Evolutionary conservation across 306 rosid species (phyloP), one percentile per base, ranked within the genome.

Genomic region (Gastrolobium bilobum): DNA sequence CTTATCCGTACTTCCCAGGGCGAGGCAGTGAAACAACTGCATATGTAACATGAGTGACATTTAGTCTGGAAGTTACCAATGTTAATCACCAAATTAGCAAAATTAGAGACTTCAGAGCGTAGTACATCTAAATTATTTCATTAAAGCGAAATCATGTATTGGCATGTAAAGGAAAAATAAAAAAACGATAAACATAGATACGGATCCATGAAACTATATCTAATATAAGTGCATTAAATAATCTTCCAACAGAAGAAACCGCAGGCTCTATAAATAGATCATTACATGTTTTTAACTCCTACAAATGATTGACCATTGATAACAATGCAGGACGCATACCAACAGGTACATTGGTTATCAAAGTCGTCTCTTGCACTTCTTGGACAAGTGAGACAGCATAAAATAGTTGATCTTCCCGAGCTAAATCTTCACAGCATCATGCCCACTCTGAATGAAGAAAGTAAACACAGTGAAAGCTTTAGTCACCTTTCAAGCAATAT

Each of bases 311-410:
- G 61, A 69, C 20, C 50, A 46, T 67, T 75, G 80, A 72, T 66
- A 81, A 81, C 85, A 83, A 73, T 79, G 97, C 97, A 86, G 96
- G 97, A 90, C 92, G 97, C 92, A 69, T 77, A 83, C 93, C 94
- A 90, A 86, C 90, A 79, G 60, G 91, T 13, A n/a, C 78, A 78
- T 85, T 92, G 97, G 88, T 72, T 68, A 53, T 61, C 84, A 68
- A 50, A 66, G 62, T 48, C 97, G 89, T 90, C 97, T 52, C 97
- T 89, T 90, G 92, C 97, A 90, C 83, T 53, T 75, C 79, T 77
- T 83, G 58, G 70, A 80, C 70, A 77, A 73, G 62, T 48, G 66
- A 71, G 31, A 57, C 69, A 30, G 46, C 44, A 61, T 13, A 42
- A 43, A 53, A 7, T 44, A 65, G 39, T 38, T 65, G 51, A 67